phyloP scores from a whole-genome alignment of 306 rosid species.

The Cicer pinnatifidum region DNA sequence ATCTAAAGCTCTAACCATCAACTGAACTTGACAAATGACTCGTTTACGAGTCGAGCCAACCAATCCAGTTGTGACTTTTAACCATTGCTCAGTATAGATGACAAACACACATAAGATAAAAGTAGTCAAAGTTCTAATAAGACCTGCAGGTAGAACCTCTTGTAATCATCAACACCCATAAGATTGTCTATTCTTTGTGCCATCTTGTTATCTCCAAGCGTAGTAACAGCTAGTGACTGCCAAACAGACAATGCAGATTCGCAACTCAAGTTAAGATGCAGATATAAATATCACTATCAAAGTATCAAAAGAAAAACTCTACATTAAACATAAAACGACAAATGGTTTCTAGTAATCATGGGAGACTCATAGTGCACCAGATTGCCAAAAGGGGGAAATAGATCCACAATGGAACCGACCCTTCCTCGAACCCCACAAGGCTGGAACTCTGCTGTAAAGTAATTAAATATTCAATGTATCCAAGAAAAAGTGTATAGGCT shows the following conservation, averaged over 20 bases:
- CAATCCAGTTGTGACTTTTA: constrained; percentile 9
- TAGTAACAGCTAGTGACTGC: constrained; percentile 89
- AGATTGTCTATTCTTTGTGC: constrained; percentile 93
- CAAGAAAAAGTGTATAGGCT: neutral
- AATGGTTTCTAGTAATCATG: constrained; percentile 23
- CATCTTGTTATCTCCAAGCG: constrained; percentile 94
- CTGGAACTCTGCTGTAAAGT: neutral
- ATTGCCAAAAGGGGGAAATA: constrained; percentile 38
- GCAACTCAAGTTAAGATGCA: constrained; percentile 35
- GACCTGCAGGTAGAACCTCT: constrained; percentile 98
- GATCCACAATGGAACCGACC: neutral
- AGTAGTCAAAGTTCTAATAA: constrained; percentile 37
- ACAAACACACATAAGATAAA: constrained; percentile 29
- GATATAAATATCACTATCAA: constrained; percentile 27
- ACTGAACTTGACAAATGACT: constrained; percentile 6
- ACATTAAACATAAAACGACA: neutral
- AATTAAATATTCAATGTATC: constrained; percentile 1
- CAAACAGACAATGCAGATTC: constrained; percentile 45
- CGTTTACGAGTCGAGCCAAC: constrained; percentile 17
- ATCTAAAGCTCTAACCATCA: constrained; percentile 34
- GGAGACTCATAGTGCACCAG: constrained; percentile 17
- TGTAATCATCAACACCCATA: constrained; percentile 75
- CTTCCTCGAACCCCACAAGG: neutral
- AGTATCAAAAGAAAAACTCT: constrained; percentile 26
- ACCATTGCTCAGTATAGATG: constrained; percentile 31